A percentile compares a stretch with the other conserved stretches of the same genome.
These are phyloP conservation scores for Nannochloropsis salina DNA, from an alignment of 108 stramenopile genomes.

Conservation along the genomic window DNA sequence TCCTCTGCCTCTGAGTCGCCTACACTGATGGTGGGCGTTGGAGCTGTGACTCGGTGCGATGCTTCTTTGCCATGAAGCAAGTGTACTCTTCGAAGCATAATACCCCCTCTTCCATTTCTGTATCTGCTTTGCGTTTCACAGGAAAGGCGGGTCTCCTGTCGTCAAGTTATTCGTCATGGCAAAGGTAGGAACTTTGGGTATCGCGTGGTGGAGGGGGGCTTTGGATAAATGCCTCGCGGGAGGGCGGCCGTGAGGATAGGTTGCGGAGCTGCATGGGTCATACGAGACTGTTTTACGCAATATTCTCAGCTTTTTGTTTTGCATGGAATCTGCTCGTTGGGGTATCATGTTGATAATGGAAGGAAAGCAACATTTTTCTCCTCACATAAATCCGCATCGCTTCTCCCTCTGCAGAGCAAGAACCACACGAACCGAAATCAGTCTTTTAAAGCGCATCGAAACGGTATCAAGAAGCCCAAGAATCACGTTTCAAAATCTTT, in stretches of 20 bases:
- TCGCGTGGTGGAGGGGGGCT: not conserved
- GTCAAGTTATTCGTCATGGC: not conserved
- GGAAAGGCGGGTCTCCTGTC: not conserved
- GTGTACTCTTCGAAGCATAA: no score
- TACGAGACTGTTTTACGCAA: no score
- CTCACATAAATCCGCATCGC: not conserved
- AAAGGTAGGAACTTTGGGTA: not conserved
- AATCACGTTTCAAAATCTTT: constrained; percentile 24
- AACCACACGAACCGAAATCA: constrained; percentile 41
- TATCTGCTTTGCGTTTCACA: not conserved
- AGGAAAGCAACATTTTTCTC: no score
- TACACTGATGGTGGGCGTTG: no score
- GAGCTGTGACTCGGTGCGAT: no score
- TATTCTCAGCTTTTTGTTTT: no score
- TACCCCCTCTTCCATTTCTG: no score
- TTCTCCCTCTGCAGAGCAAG: constrained; percentile 23
- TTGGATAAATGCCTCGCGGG: not conserved
- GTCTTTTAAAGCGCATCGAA: constrained; percentile 35
- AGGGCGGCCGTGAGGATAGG: not conserved
- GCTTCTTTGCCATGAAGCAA: no score
- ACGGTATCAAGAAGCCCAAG: constrained; percentile 43
- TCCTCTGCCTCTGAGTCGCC: no score
- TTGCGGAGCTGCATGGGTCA: no score
- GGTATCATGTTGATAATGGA: no score
- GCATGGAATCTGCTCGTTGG: no score